phyloP scores from a whole-genome alignment of 345 rosid genomes.

The Gossypium arboreum region DNA sequence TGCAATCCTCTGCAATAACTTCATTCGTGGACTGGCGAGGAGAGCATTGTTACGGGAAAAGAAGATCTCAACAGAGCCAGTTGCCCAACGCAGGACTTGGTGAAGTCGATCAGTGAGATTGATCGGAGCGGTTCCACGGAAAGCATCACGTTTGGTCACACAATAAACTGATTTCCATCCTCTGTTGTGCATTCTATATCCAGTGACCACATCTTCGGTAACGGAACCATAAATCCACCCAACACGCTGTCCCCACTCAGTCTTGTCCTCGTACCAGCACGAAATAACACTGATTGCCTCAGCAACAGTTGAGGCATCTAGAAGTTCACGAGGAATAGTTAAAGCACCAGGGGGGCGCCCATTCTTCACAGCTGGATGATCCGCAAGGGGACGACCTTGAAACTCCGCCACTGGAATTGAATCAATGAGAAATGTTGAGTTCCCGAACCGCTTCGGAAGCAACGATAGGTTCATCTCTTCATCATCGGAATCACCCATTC shows the following conservation, averaged over 20 bases:
- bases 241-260: constrained; percentile 89
- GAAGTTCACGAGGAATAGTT: constrained; percentile 81
- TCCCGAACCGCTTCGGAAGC: constrained; percentile 81
- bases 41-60: constrained; percentile 96
- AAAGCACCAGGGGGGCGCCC: constrained; percentile 98
- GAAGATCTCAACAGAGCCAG: constrained; percentile 95
- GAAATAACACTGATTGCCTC: constrained; percentile 97
- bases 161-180: constrained; percentile 99
- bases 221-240: constrained; percentile 99
- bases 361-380: constrained; percentile 87
- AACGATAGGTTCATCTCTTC: constrained; percentile 70
- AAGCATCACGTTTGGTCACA: constrained; percentile 94
- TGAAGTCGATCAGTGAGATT: constrained; percentile 96
- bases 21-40: constrained; percentile 79
- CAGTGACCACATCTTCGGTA: constrained; percentile 96
- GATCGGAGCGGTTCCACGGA: constrained; percentile 93
- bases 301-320: constrained; percentile 89
- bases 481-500: constrained; percentile 86
- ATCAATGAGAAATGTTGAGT: constrained; percentile 74
- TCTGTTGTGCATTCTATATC: constrained; percentile 95
- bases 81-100: constrained; percentile 97
- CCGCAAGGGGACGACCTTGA: constrained; percentile 95
- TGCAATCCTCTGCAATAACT: constrained; percentile 83
- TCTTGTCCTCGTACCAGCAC: constrained; percentile 98
- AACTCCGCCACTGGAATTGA: constrained; percentile 93